Evolutionary conservation across 495 filamentous ascomycete species (phyloP).

Genomic region (Neurospora intermedia): DNA sequence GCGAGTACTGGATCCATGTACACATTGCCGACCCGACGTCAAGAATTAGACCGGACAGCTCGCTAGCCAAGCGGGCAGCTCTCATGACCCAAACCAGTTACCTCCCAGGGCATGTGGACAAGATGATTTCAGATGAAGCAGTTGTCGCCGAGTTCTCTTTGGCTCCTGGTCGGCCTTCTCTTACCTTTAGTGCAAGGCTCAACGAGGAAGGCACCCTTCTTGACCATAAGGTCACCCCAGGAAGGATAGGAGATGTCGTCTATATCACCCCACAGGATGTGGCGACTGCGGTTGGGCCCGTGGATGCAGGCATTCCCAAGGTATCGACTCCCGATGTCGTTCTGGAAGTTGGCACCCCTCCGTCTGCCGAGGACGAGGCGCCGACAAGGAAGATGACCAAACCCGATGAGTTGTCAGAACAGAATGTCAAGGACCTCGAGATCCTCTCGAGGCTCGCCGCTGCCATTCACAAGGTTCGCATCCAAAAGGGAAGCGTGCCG

Average conservation of each 20-base stretch:
- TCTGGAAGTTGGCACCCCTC: slow-evolving; percentile 25
- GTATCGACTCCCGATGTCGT: neutral
- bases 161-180: slow-evolving; percentile 48
- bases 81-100: slow-evolving; percentile 59
- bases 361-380: slow-evolving; percentile 3
- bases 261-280: slow-evolving; percentile 56
- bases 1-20: slow-evolving; percentile 73
- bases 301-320: slow-evolving; percentile 1
- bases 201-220: slow-evolving; percentile 51
- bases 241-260: slow-evolving; percentile 59
- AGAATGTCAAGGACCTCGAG: slow-evolving; percentile 22
- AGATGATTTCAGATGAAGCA: slow-evolving; percentile 58
- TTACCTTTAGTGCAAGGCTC: slow-evolving; percentile 76
- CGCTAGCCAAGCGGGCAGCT: slow-evolving; percentile 53
- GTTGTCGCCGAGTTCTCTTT: slow-evolving; percentile 60
- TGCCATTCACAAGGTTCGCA: slow-evolving; percentile 21
- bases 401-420: slow-evolving; percentile 18
- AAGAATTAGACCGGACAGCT: slow-evolving; percentile 50
- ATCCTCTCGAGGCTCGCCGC: slow-evolving; percentile 27
- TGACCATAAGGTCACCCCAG: slow-evolving; percentile 61
- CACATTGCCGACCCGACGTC: slow-evolving; percentile 93
- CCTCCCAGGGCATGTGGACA: slow-evolving; percentile 55
- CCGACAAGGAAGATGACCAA: slow-evolving; percentile 25
- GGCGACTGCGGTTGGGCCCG: slow-evolving; percentile 36
- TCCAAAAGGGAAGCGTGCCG: slow-evolving; percentile 30